Conservation (phyloP, 169 alveolate species). For the Condylostoma magnum region DNA sequence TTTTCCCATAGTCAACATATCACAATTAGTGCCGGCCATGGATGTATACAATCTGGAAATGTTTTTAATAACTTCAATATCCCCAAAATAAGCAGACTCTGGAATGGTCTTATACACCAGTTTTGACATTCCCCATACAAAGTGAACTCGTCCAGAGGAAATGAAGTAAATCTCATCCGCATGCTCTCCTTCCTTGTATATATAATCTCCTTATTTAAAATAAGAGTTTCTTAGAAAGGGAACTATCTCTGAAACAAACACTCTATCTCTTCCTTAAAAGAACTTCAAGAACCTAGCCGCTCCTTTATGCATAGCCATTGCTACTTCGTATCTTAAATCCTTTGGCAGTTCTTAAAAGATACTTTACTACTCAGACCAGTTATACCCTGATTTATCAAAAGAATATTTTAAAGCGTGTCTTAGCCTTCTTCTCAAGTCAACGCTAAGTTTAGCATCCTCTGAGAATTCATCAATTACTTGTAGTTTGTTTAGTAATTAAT, state of each 20-base stretch:
- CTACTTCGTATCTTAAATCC: conserved; percentile 38
- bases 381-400: conserved; percentile 29
- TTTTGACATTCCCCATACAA: conserved; percentile 12
- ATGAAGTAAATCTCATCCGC: conserved; percentile 5
- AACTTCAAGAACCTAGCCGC: conserved; percentile 38
- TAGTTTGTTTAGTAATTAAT: conserved; percentile 51
- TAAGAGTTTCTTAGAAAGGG: not conserved
- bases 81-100: conserved; percentile 56
- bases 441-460: not conserved
- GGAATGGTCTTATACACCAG: not conserved
- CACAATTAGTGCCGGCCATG: not conserved
- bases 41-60: conserved; percentile 24
- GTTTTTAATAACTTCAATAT: conserved; percentile 43
- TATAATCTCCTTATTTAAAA: not conserved
- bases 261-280: conserved; percentile 24
- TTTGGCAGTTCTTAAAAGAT: conserved; percentile 40
- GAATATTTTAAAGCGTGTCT: not conserved
- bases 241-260: not conserved
- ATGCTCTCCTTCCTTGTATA: not conserved
- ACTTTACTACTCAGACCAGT: conserved; percentile 30
- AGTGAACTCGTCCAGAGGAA: conserved; percentile 33
- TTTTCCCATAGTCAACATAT: not conserved
- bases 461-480: conserved; percentile 15
- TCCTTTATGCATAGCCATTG: conserved; percentile 40
- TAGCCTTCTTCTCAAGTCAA: not conserved